Evolutionary conservation across 495 filamentous ascomycete genomes (phyloP).

Genomic region (Rhypophila decipiens): DNA sequence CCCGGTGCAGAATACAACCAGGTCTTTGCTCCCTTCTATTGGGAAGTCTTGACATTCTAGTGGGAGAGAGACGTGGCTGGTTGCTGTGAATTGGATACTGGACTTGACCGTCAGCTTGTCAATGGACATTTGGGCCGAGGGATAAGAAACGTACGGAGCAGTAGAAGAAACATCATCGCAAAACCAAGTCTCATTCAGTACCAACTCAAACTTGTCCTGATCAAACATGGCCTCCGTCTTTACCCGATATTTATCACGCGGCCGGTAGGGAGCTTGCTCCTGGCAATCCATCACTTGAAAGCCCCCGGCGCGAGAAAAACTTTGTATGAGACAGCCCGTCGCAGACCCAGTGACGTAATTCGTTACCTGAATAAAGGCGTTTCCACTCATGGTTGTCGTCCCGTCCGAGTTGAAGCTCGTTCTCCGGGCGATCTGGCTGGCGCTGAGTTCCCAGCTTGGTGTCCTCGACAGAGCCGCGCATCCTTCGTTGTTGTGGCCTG

Average conservation of each 20-base stretch:
- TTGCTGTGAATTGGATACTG: neutral
- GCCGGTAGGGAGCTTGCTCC: neutral
- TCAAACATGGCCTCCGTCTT: neutral
- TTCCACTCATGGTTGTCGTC: neutral
- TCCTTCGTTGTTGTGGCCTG: too few relatives aligned
- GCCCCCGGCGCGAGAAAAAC: neutral
- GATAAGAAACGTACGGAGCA: neutral
- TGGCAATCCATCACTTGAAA: neutral
- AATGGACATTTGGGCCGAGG: neutral
- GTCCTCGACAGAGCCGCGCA: too few relatives aligned
- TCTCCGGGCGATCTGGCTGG: too few relatives aligned
- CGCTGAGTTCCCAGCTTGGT: too few relatives aligned
- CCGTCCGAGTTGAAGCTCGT: too few relatives aligned
- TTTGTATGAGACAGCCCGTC: neutral
- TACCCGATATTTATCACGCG: neutral
- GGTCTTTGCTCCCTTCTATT: neutral
- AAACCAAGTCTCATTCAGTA: neutral
- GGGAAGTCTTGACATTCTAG: neutral
- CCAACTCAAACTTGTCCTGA: neutral
- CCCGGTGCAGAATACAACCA: neutral
- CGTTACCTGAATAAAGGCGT: neutral
- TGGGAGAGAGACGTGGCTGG: neutral
- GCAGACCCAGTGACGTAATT: neutral
- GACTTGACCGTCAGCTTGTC: neutral
- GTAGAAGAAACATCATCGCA: neutral